Conservation (phyloP, 1,139 yeast species). For the Lodderomyces margitis region DNA sequence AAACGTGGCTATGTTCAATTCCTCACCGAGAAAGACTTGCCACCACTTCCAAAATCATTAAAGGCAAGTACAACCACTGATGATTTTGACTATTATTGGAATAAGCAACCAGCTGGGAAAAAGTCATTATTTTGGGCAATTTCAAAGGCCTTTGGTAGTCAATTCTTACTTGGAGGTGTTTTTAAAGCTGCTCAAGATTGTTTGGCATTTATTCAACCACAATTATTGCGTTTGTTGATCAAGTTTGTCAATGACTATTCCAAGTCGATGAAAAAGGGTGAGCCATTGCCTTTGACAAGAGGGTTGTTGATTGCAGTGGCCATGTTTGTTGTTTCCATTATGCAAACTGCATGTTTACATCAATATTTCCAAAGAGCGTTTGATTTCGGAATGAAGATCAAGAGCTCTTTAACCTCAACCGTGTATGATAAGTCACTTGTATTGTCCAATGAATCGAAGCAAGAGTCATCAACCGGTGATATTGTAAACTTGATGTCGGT, state of each 20-base stretch:
- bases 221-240: slow-evolving; percentile 71
- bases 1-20: slow-evolving; percentile 73
- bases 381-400: slow-evolving; percentile 87
- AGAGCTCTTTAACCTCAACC: slow-evolving; percentile 73
- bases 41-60: slow-evolving; percentile 69
- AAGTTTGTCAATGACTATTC: slow-evolving; percentile 79
- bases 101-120: slow-evolving; percentile 27
- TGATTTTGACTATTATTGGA: slow-evolving; percentile 63
- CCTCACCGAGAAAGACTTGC: slow-evolving; percentile 76
- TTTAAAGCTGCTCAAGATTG: slow-evolving; percentile 79
- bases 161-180: slow-evolving; percentile 68
- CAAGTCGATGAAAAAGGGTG: slow-evolving; percentile 32
- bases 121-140: slow-evolving; percentile 73
- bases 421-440: slow-evolving; percentile 79
- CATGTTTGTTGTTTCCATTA: slow-evolving; percentile 80
- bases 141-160: slow-evolving; percentile 65
- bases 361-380: slow-evolving; percentile 91
- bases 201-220: slow-evolving; percentile 88
- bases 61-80: slow-evolving; percentile 51
- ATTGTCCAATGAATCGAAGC: slow-evolving; percentile 82
- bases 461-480: slow-evolving; percentile 86
- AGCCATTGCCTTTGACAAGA: slow-evolving; percentile 60
- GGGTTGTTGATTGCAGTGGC: slow-evolving; percentile 82
- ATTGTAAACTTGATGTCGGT: slow-evolving; percentile 96
- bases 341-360: slow-evolving; percentile 83